Percentiles rank a stretch among this genome's conserved stretches.
These are phyloP conservation scores for Tuber brumale DNA, from an alignment of 495 filamentous ascomycete species.

Conservation along the genomic window DNA sequence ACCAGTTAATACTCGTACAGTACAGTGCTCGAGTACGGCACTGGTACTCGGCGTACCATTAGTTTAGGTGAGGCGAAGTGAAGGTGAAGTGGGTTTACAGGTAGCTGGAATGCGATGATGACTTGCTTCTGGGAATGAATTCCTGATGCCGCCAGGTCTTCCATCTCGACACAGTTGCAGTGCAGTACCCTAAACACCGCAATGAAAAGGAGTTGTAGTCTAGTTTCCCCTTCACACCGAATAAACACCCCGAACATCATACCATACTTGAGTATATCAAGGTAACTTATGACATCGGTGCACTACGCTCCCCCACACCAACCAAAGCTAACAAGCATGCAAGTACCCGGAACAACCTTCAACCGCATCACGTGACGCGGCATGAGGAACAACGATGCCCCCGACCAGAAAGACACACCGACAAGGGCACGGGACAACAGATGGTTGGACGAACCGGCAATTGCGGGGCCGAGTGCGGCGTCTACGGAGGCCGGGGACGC, in stretches of 20 bases:
- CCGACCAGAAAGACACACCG: background rate
- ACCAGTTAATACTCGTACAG: too few relatives aligned
- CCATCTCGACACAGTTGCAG: too few relatives aligned
- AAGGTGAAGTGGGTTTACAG: too few relatives aligned
- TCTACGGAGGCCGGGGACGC: background rate
- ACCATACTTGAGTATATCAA: background rate
- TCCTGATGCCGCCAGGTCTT: too few relatives aligned
- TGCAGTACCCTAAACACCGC: too few relatives aligned
- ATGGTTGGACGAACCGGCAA: background rate
- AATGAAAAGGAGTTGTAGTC: background rate
- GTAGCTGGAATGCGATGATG: too few relatives aligned
- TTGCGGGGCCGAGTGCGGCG: background rate
- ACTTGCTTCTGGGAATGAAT: too few relatives aligned
- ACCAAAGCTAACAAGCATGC: background rate
- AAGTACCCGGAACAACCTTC: background rate
- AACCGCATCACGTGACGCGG: background rate
- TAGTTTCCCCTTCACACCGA: background rate
- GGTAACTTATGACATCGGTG: background rate
- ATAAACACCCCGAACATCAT: background rate
- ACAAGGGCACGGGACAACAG: background rate
- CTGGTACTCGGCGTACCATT: too few relatives aligned
- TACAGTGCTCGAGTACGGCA: too few relatives aligned
- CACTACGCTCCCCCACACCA: background rate
- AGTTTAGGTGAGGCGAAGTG: background rate
- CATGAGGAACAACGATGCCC: background rate